Base-by-base conservation (phyloP, 2,329 filamentous ascomycete species). In the Xylaria sp. region DNA sequence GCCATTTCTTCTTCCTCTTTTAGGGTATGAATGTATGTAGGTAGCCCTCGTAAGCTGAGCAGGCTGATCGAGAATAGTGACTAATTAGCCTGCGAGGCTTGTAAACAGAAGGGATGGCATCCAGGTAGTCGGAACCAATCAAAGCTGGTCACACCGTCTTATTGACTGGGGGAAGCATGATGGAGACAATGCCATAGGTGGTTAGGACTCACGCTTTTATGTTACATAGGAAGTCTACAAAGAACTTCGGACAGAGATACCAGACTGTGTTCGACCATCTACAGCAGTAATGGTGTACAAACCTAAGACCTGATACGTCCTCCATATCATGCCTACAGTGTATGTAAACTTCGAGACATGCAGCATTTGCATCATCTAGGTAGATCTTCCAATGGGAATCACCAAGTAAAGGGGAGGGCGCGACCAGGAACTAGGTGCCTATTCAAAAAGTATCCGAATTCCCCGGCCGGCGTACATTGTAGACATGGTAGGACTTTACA, bases 1-100 rank as follows among this genome's bases (percentile, higher is more conserved):
- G 16, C 16, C 16, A 46, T 43, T 37, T 21, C 43, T 47, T 44
- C 47, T 44, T 45, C 17, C 21, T 9, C 21, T 19, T 34, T 13
- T 24, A 37, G 53, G 34, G 20, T 22, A 50, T 29, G 42, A 44
- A 56, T 48, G 48, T 51, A 45, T 18, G 43, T 45, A 61, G 54
- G 48, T 59, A 59, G 52, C 54, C 50, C 55, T 40, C 18, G 29
- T 34, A 34, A 55, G 39, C 37, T 49, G 48, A 58, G 49, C 56
- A 38, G 34, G n/a, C 51, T 58, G 58, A 52, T 46, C 48, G 34
- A 45, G 42, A 4, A 51, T 48, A 26, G 41, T 49, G 29, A 60
- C 47, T 50, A 47, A 49, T 49, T 40, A 34, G 29, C 9, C 29
- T 48, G 57, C 54, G 55, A 18, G 48, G 49, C 49, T 57, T 47